Evolutionary conservation across 1,139 yeast genomes (phyloP), one percentile per base, ranked within the genome.

Genomic region (Debaryomyces coudertii): DNA sequence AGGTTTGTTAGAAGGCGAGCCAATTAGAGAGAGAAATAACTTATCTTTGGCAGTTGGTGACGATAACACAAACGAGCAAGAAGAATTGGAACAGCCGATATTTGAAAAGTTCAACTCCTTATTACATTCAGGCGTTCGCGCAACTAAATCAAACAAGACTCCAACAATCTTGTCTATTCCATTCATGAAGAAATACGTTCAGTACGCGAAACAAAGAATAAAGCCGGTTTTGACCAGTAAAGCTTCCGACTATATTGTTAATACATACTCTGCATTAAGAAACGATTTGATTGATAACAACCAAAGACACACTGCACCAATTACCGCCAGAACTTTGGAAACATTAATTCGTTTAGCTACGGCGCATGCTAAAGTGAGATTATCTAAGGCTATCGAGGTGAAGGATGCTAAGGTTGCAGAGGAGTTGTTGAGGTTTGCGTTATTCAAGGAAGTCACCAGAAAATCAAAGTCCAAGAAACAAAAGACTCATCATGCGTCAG

Each of bases 301-400:
- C 57, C 88, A 85, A 62, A 80, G 93, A 49, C 83, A 88, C 56
- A 90, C 97, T 3, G 87, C 96, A 1, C 99, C 99, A 33, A 90
- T 95, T 54, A 93, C 99, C 2, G 97, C 99, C 18, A 89, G 99
- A 83, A 95, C 99, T 3, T 76, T 93, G 57, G 99, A 93, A 70
- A 93, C 99, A 0, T 76, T 93, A 56, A 93, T 93, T 64, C 96
- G 99, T 75, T 75, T 93, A 51, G 79, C 98, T 1, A 89, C 98
- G 1, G 99, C 99, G 0, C 99, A 93, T 66, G 99, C 99, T 18
- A 93, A 93, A 63, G 90, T 93, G 11, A 77, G 99, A 57, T 74
- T 93, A 45, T 87, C 96, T 20, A 80, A 80, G 55, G 76, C 81
- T 2, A 85, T 93, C 16, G 90, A 86, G 34, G 80, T 80, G 25